These are phyloP conservation scores for Nemania abortiva DNA, from an alignment of 2,329 filamentous ascomycete genomes.

Conservation along the genomic window DNA sequence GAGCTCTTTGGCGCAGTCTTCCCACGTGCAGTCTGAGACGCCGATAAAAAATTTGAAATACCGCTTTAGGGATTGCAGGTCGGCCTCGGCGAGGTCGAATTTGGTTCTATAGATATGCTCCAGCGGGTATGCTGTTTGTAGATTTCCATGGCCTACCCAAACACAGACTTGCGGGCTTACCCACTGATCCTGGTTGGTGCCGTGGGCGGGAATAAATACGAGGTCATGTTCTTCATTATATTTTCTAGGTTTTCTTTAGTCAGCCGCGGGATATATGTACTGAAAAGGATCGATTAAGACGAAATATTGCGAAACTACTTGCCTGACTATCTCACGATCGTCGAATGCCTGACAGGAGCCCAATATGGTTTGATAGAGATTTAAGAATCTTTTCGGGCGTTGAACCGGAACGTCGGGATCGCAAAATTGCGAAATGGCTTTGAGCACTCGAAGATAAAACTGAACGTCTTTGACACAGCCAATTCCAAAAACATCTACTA, in stretches of 20 bases:
- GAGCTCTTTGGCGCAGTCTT: not conserved
- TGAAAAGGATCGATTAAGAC: not conserved
- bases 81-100: not conserved
- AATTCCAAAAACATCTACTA: not conserved
- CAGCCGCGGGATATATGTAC: not conserved
- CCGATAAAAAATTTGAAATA: not conserved
- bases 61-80: not conserved
- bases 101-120: not conserved
- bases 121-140: not conserved
- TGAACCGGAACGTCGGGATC: not conserved
- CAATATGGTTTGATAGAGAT: not conserved
- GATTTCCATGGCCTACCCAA: not conserved
- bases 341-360: not conserved
- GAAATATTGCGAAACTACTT: not conserved
- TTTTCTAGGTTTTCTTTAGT: not conserved
- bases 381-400: not conserved
- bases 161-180: not conserved
- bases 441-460: not conserved
- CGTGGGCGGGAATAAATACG: not conserved
- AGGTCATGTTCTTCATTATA: not conserved
- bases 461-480: not conserved
- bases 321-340: not conserved
- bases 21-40: not conserved
- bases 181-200: not conserved
- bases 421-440: not conserved